These are phyloP conservation scores for Annulohypoxylon moriforme DNA, from an alignment of 495 filamentous ascomycete species.

Conservation along the genomic window DNA sequence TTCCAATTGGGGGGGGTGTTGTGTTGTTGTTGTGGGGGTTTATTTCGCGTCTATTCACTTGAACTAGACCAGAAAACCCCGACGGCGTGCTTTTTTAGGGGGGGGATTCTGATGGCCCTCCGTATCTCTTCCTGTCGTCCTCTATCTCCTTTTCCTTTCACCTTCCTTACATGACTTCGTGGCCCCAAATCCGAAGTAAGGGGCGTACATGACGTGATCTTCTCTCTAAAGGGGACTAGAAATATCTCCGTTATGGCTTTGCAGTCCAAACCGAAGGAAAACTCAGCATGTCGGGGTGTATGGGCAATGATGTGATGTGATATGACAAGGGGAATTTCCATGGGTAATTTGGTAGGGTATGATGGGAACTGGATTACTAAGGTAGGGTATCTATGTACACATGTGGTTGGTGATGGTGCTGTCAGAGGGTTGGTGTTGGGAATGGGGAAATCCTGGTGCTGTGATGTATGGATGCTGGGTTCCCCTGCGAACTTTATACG, in stretches of 20 bases:
- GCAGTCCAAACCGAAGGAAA: conserved; percentile 53
- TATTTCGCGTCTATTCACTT: conserved; percentile 46
- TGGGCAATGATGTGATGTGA: conserved; percentile 27
- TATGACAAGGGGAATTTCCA: conserved; percentile 34
- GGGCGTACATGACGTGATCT: conserved; percentile 52
- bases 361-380: conserved; percentile 44
- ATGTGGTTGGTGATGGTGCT: conserved; percentile 18
- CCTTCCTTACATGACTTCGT: conserved; percentile 52
- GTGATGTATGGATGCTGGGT: conserved; percentile 44
- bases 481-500: conserved; percentile 49
- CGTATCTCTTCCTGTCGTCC: conserved; percentile 20
- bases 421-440: neutral
- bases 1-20: conserved; percentile 21
- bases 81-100: conserved; percentile 6
- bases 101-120: conserved; percentile 17
- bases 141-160: conserved; percentile 27
- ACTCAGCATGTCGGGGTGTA: conserved; percentile 49
- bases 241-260: conserved; percentile 49
- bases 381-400: conserved; percentile 49
- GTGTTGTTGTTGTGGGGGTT: too few relatives aligned
- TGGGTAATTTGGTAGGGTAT: conserved; percentile 9
- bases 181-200: conserved; percentile 42
- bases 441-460: conserved; percentile 14
- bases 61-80: conserved; percentile 31
- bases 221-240: conserved; percentile 50